These are phyloP conservation scores for Cutaneotrichosporon sp. DNA, from an alignment of 1,284 basidiomycete species.

Conservation along the genomic window DNA sequence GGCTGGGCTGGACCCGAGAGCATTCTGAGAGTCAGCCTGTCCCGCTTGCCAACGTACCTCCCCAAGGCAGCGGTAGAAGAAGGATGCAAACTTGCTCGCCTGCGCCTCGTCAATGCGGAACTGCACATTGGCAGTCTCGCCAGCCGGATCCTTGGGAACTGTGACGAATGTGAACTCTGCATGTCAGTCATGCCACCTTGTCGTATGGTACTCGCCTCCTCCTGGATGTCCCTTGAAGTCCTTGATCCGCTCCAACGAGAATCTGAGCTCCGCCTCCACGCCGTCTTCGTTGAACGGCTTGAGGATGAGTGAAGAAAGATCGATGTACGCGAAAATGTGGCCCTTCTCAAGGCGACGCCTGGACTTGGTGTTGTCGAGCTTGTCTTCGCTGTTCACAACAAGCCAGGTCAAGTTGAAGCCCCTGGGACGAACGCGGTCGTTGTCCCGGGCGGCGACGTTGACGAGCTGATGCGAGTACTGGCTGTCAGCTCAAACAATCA, in stretches of 20 bases:
- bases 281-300: conserved; percentile 2
- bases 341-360: conserved; percentile 3
- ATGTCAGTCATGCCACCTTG: background rate
- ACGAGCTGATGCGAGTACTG: background rate
- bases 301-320: conserved; percentile 3
- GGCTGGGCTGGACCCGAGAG: too few species aligned
- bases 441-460: background rate
- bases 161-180: background rate
- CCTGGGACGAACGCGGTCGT: background rate
- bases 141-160: background rate
- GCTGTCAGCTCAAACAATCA: too few species aligned
- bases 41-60: too few species aligned
- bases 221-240: background rate
- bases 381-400: conserved; percentile 8
- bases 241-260: background rate
- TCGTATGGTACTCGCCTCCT: background rate
- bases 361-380: conserved; percentile 1
- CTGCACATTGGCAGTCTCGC: background rate
- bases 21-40: too few species aligned
- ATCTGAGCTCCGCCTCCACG: background rate
- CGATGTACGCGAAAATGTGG: conserved; percentile 16
- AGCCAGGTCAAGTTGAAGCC: conserved; percentile 10
- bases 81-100: conserved; percentile 51
- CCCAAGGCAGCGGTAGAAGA: too few species aligned
- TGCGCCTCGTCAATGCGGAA: background rate